A percentile compares a stretch with the other conserved stretches of the same genome.
These are phyloP conservation scores for Sarocladiaceae sp. DNA, from an alignment of 2,329 filamentous ascomycete species.

Conservation along the genomic window DNA sequence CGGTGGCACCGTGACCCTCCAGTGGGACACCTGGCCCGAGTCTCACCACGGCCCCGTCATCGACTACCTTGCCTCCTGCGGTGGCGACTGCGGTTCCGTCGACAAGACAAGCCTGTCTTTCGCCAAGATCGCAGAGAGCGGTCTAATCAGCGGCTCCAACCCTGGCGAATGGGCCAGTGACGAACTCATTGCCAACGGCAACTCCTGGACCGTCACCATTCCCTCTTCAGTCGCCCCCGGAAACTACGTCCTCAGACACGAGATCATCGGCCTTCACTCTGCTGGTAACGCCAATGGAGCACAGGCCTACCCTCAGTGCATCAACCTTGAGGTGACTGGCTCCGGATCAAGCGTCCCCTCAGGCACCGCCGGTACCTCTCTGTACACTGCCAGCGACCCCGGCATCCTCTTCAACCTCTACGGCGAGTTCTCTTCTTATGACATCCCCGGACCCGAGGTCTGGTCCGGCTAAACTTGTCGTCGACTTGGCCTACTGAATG, in stretches of 20 bases:
- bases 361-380: constrained; percentile 23
- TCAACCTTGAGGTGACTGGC: constrained; percentile 41
- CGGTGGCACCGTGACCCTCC: constrained; percentile 50
- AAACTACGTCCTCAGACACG: constrained; percentile 49
- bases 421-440: constrained; percentile 20
- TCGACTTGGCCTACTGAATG: too few relatives aligned
- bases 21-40: constrained; percentile 62
- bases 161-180: constrained; percentile 50
- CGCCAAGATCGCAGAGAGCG: constrained; percentile 53
- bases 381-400: constrained; percentile 28
- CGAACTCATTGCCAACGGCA: constrained; percentile 38
- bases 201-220: constrained; percentile 40
- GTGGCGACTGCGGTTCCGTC: constrained; percentile 43
- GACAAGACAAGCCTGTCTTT: constrained; percentile 46
- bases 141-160: constrained; percentile 39
- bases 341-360: constrained; percentile 21
- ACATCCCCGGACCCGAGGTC: constrained; percentile 24
- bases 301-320: constrained; percentile 47
- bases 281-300: constrained; percentile 33
- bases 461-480: constrained; percentile 11
- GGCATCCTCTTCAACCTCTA: constrained; percentile 31
- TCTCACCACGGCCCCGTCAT: constrained; percentile 56
- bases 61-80: constrained; percentile 50
- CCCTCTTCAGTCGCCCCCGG: constrained; percentile 40
- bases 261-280: constrained; percentile 49